Evolutionary conservation across 2,329 filamentous ascomycete species (phyloP).

Genomic region (Magnaporthales sp.): DNA sequence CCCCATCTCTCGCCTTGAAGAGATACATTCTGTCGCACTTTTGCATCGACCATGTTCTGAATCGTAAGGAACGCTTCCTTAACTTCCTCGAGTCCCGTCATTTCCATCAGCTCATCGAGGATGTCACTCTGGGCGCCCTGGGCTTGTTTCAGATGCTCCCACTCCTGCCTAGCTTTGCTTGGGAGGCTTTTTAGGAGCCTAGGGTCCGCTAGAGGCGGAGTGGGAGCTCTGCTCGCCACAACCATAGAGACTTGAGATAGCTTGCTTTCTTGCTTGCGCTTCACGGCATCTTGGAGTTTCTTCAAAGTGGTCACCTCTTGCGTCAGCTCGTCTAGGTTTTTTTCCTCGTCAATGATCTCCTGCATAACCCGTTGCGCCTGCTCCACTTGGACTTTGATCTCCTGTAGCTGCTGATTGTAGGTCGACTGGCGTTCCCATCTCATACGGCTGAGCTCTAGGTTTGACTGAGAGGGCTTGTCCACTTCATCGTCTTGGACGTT

Average conservation of each 20-base stretch:
- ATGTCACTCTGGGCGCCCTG: constrained; percentile 41
- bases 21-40: constrained; percentile 46
- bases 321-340: constrained; percentile 32
- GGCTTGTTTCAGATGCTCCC: constrained; percentile 49
- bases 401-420: constrained; percentile 35
- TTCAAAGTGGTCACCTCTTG: constrained; percentile 38
- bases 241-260: neutral
- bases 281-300: constrained; percentile 24
- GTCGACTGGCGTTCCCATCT: constrained; percentile 32
- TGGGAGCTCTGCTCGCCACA: neutral
- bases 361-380: constrained; percentile 33
- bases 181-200: neutral
- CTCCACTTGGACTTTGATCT: constrained; percentile 45
- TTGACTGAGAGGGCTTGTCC: constrained; percentile 32
- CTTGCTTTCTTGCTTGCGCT: constrained; percentile 7
- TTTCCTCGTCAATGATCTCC: constrained; percentile 32
- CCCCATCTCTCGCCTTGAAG: constrained; percentile 52
- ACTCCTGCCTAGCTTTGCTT: constrained; percentile 38
- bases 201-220: neutral
- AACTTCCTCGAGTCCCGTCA: constrained; percentile 64
- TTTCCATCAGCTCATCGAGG: constrained; percentile 56
- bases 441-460: constrained; percentile 40
- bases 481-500: constrained; percentile 30
- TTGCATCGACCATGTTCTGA: constrained; percentile 54
- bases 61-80: constrained; percentile 55